Base-by-base conservation (phyloP, 257 asterid genomes). In the Asclepias syriaca region DNA sequence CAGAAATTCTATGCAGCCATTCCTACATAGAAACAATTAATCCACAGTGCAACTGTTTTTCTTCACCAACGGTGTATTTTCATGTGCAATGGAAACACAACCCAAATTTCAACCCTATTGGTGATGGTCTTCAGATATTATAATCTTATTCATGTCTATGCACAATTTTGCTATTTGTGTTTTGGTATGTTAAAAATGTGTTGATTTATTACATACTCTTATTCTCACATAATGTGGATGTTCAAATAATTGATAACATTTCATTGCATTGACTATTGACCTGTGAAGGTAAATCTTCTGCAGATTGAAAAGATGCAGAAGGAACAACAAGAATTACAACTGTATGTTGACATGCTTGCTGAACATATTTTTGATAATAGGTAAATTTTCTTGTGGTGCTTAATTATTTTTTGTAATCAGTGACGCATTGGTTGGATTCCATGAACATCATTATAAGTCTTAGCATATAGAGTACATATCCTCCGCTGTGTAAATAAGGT, bases 221-320 rank as follows among this genome's bases (percentile, higher is more conserved):
- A 14, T 61, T 66, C 37, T 54, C 24, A 12, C 29, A 54, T 66
- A 53, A 65, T 66, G 27, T 46, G 2, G 15, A 56, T 37, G 40
- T 71, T 66, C 58, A 46, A 53, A 51, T 12, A 55, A 49, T 27
- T 64, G 16, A 34, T 46, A 29, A 50, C 11, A 3, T 21, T 58
- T 48, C 43, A 53, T 57, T 39, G 61, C 16, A 66, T 57, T 46
- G 15, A 66, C 73, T 74, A n/a, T 21, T 69, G 67, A 88, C 80
- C 66, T 70, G 40, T 14, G 58, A 60, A 66, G 58, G 71, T 66
- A 75, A 65, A 73, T 78, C 66, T 75, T 70, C 29, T 80, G 82
- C 96, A 94, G 99, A 74, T 87, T 67, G 96, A 87, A 85, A 87
- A 82, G 78, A 84, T 85, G 89, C 93, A 90, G 85, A 85, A 85